Percentiles rank a stretch among this genome's conserved stretches.
phyloP scores from a whole-genome alignment of 495 filamentous ascomycete species.

The Podospora didyma region DNA sequence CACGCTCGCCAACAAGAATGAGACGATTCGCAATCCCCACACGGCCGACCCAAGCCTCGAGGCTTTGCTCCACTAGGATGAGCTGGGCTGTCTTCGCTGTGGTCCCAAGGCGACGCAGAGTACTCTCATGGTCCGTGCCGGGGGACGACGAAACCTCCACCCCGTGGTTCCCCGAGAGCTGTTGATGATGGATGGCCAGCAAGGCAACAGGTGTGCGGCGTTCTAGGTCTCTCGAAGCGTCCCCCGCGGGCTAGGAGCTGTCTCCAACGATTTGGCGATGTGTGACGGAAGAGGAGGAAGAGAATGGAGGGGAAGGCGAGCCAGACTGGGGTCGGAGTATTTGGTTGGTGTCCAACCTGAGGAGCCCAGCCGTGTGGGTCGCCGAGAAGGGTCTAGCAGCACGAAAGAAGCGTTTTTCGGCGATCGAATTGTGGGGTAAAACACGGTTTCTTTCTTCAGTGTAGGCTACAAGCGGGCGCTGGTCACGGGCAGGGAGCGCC shows the following conservation, averaged over 20 bases:
- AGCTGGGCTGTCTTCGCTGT: conserved; percentile 14
- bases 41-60: conserved; percentile 9
- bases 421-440: conserved; percentile 28
- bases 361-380: conserved; percentile 13
- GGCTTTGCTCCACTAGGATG: conserved; percentile 20
- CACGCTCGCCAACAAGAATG: conserved; percentile 8
- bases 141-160: conserved; percentile 7
- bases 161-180: not conserved
- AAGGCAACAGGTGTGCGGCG: not conserved
- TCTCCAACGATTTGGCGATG: not conserved
- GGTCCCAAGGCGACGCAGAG: conserved; percentile 9
- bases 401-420: conserved; percentile 24
- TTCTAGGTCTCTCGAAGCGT: not conserved
- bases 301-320: conserved; percentile 17
- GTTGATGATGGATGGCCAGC: not conserved
- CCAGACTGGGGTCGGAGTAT: conserved; percentile 20
- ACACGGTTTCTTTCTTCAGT: conserved; percentile 3
- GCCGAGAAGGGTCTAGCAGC: conserved; percentile 11
- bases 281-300: conserved; percentile 7
- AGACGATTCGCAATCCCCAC: conserved; percentile 17
- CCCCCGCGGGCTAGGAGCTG: not conserved
- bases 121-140: conserved; percentile 23
- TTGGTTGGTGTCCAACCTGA: conserved; percentile 12
- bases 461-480: conserved; percentile 1
- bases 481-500: conserved; percentile 11